Percentiles rank a stretch among this genome's conserved stretches.
Evolutionary conservation across 352 stramenopile species (phyloP).

Genomic region (Phytopythium oedochilum): DNA sequence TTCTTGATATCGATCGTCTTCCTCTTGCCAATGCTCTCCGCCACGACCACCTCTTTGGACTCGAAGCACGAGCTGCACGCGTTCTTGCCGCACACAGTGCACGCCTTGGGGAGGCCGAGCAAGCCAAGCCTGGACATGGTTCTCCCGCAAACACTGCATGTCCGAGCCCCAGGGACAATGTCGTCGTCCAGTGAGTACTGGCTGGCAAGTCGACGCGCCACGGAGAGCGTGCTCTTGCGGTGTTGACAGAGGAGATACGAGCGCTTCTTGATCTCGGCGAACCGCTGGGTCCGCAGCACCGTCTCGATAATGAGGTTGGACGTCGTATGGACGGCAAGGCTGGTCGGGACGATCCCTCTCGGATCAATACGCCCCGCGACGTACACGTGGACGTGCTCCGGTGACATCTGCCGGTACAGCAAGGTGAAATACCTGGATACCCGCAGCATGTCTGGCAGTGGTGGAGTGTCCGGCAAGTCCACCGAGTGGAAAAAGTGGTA

Average conservation of each 20-base stretch:
- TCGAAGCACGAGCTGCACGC: neutral
- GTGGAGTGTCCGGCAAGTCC: conserved; percentile 1
- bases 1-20: neutral
- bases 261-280: conserved; percentile 55
- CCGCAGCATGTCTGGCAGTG: conserved; percentile 4
- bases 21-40: neutral
- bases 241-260: conserved; percentile 17
- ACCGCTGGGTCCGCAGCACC: conserved; percentile 2
- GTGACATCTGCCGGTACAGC: conserved; percentile 18
- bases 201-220: neutral
- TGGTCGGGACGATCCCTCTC: conserved; percentile 22
- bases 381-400: conserved; percentile 37
- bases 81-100: neutral
- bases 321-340: conserved; percentile 15
- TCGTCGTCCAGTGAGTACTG: neutral
- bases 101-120: conserved; percentile 2
- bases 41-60: neutral
- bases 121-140: neutral
- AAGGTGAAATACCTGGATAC: conserved; percentile 3
- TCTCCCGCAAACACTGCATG: conserved; percentile 27
- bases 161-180: conserved; percentile 13
- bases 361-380: conserved; percentile 36
- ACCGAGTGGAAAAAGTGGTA: conserved; percentile 19
- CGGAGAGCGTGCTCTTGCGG: neutral
- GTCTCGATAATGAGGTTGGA: neutral